Conservation (phyloP, 805 yeast genomes). For the Zygotorulaspora florentina region DNA sequence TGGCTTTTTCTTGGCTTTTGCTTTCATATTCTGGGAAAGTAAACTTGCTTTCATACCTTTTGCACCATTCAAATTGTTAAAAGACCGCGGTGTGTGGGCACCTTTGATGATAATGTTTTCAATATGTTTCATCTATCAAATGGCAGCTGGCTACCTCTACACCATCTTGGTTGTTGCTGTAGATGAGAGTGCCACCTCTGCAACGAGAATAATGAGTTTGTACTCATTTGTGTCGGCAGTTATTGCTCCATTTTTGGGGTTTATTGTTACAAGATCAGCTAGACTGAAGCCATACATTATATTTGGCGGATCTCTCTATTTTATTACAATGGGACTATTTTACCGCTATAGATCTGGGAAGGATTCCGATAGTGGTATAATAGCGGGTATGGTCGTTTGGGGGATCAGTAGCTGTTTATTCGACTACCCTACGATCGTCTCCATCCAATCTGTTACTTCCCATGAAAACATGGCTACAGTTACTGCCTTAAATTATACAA, state of each 20-base stretch:
- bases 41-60: constrained; percentile 52
- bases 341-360: constrained; percentile 50
- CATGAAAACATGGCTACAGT: constrained; percentile 70
- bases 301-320: constrained; percentile 40
- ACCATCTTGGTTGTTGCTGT: constrained; percentile 59
- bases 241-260: constrained; percentile 55
- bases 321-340: constrained; percentile 55
- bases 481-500: constrained; percentile 53
- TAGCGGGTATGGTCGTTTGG: constrained; percentile 58
- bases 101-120: constrained; percentile 51
- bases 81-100: constrained; percentile 61
- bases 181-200: constrained; percentile 51
- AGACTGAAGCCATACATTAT: constrained; percentile 56
- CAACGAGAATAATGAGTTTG: constrained; percentile 55
- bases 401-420: constrained; percentile 75
- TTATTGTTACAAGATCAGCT: constrained; percentile 46
- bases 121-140: constrained; percentile 52
- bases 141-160: constrained; percentile 65
- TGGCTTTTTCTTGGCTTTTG: constrained; percentile 48
- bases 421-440: constrained; percentile 62
- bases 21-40: constrained; percentile 54
- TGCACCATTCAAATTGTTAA: constrained; percentile 50
- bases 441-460: constrained; percentile 54
- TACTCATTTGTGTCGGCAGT: constrained; percentile 65
- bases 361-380: constrained; percentile 49